Evolutionary conservation across 768 basidiomycete genomes (phyloP).

Genomic region (Termitomyces sp.): DNA sequence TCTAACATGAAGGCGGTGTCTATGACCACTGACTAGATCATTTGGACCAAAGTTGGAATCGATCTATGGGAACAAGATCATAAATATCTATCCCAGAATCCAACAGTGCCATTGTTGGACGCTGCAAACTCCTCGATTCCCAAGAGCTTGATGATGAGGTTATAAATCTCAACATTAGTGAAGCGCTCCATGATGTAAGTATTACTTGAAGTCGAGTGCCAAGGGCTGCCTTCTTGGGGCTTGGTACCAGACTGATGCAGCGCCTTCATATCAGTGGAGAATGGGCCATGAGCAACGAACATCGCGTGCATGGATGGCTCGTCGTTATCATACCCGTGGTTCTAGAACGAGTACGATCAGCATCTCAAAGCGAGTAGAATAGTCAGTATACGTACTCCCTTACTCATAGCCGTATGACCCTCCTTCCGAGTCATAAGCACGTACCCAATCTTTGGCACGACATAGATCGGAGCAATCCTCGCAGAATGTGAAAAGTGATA

Average conservation of each 20-base stretch:
- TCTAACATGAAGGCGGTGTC: neutral
- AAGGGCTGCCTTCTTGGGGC: conserved; percentile 27
- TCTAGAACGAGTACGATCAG: conserved; percentile 34
- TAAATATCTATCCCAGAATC: conserved; percentile 83
- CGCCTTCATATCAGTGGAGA: conserved; percentile 63
- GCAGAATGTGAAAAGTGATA: conserved; percentile 71
- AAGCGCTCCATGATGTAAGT: conserved; percentile 80
- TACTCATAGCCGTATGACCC: conserved; percentile 57
- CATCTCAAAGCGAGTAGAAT: neutral
- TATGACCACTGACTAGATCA: neutral
- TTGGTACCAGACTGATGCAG: conserved; percentile 37
- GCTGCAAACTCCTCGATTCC: conserved; percentile 54
- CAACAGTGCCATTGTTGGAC: conserved; percentile 67
- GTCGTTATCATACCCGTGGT: conserved; percentile 87
- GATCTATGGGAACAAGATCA: conserved; percentile 15
- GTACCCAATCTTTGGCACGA: conserved; percentile 79
- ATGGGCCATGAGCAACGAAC: conserved; percentile 91
- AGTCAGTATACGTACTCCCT: conserved; percentile 54
- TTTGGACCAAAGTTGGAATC: too few relatives aligned
- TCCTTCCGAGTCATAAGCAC: conserved; percentile 64
- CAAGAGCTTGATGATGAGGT: conserved; percentile 71
- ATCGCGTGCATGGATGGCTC: conserved; percentile 79
- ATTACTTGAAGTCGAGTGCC: conserved; percentile 63
- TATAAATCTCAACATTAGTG: conserved; percentile 81
- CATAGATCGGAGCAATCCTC: conserved; percentile 85